phyloP scores from a whole-genome alignment of 192 early-diverging fungal genomes.

The Neocallimastix lanati region DNA sequence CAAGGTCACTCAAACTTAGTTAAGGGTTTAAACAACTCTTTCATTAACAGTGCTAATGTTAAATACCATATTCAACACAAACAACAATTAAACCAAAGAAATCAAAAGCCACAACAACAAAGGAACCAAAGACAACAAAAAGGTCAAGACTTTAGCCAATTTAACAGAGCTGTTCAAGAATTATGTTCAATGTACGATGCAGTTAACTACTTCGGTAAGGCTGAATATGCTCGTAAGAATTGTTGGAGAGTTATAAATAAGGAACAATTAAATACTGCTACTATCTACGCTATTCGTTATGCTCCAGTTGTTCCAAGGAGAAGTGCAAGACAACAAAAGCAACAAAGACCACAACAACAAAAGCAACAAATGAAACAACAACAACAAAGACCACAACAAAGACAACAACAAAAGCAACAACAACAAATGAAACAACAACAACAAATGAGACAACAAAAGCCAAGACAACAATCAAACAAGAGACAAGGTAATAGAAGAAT shows the following conservation, averaged over 20 bases:
- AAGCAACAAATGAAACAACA: neutral
- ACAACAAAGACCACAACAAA: neutral
- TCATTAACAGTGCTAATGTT: neutral
- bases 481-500: neutral
- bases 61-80: neutral
- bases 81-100: neutral
- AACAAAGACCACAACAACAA: neutral
- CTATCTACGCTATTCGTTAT: neutral
- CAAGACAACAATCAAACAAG: neutral
- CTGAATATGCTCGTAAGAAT: neutral
- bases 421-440: neutral
- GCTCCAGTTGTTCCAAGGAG: neutral
- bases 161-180: neutral
- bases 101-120: neutral
- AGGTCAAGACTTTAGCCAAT: neutral
- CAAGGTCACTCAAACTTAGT: neutral
- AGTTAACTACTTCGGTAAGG: neutral
- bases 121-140: neutral
- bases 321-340: neutral
- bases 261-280: neutral
- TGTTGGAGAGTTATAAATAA: neutral
- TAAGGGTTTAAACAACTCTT: neutral
- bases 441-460: neutral
- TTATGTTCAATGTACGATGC: neutral
- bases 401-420: neutral